Base-by-base conservation (phyloP, 176 grass and related monocot genomes). In the Themeda triandra region DNA sequence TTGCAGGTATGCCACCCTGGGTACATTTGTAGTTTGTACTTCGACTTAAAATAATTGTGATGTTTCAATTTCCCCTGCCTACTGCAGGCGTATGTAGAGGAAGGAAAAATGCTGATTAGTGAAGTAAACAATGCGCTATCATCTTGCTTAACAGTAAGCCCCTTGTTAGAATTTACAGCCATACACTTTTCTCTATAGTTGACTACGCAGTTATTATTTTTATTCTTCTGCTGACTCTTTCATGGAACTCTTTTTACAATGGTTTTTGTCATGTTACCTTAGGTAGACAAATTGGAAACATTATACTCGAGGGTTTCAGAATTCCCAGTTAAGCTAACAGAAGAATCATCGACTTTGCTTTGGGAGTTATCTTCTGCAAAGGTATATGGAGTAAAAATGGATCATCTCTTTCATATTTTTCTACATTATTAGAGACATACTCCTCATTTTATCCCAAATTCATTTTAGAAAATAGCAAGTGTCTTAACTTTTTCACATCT, bases 251-350 rank as follows among this genome's bases (percentile, higher is more conserved):
- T 63, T 27, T 60, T 86, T 31, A 71, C 36, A 75, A 54, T 73
- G 25, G 37, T 64, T 79, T 23, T 80, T 59, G 46, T 23, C 69
- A 79, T 82, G 36, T 73, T 66, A 80, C 78, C 51, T 69, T 89
- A 98, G 95, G 88, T 98, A 80, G 84, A 48, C 24, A 72, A 88
- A 81, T 95, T 98, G 87, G 90, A 98, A 87, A 77, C 27, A 37
- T 74, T 98, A 44, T 83, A 90, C 80, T 80, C 77, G 13, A 88
- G 84, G 76, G 82, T 79, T 71, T 78, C 77, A 32, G 79, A 91
- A 70, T 98, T 93, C 71, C 91, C 95, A 12, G 79, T 98, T 84
- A 75, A 83, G 67, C 71, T 98, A 63, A 77, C 27, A 46, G 77
- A 91, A 85, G 77, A 91, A 85, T 78, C 76, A 64, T 77, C 82